Evolutionary conservation across 805 yeast species (phyloP).

Genomic region (Tetrapisispora phaffii): DNA sequence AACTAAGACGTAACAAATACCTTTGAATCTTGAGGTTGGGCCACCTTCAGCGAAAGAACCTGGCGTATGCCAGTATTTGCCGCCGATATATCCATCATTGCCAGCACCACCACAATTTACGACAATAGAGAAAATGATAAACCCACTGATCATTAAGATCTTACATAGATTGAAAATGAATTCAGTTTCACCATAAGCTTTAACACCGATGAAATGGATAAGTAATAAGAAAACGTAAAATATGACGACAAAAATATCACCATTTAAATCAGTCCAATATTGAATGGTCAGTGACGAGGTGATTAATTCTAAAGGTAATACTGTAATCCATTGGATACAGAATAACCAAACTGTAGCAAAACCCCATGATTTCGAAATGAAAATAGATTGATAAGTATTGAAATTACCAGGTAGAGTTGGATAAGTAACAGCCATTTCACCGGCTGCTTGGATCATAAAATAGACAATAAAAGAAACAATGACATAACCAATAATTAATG

Average conservation of each 20-base stretch:
- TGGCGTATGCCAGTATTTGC: conserved; percentile 47
- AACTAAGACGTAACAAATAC: conserved; percentile 53
- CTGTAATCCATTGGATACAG: conserved; percentile 52
- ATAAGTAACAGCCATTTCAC: conserved; percentile 34
- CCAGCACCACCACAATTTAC: conserved; percentile 52
- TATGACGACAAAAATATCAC: conserved; percentile 49
- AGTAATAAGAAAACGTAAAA: conserved; percentile 42
- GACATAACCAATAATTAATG: conserved; percentile 43
- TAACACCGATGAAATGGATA: conserved; percentile 51
- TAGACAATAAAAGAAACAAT: conserved; percentile 49
- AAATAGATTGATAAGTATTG: conserved; percentile 32
- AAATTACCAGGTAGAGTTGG: conserved; percentile 33
- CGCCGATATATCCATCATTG: conserved; percentile 49
- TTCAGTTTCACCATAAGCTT: conserved; percentile 64
- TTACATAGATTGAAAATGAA: conserved; percentile 46
- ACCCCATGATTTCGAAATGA: conserved; percentile 59
- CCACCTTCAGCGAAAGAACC: conserved; percentile 33
- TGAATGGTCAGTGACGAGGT: conserved; percentile 46
- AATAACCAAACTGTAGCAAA: conserved; percentile 68
- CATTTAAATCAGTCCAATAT: conserved; percentile 41
- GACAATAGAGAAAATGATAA: conserved; percentile 45
- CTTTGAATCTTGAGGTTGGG: conserved; percentile 40
- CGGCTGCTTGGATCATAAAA: conserved; percentile 45
- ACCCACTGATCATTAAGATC: conserved; percentile 49
- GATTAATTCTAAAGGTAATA: conserved; percentile 55